A percentile compares a stretch with the other conserved stretches of the same genome.
Evolutionary conservation across 1,139 yeast genomes (phyloP).

Genomic region (Yamadazyma mexicana): DNA sequence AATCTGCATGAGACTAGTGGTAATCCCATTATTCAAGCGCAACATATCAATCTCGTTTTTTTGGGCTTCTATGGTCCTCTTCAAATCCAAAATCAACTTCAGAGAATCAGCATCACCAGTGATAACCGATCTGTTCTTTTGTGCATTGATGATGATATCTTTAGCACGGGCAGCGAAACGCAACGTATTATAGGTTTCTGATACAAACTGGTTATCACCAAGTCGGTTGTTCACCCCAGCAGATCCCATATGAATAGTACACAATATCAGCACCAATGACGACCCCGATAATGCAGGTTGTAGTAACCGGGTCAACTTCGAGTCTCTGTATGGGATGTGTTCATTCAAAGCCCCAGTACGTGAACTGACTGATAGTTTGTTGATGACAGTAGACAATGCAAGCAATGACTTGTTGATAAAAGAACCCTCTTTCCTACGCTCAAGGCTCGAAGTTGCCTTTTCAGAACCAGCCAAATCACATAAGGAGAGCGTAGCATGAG

Average conservation of each 20-base stretch:
- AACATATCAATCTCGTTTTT: conserved; percentile 35
- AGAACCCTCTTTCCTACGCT: conserved; percentile 88
- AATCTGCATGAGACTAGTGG: conserved; percentile 11
- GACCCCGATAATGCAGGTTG: conserved; percentile 93
- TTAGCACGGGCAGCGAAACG: conserved; percentile 94
- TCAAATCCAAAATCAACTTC: conserved; percentile 46
- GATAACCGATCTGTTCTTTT: conserved; percentile 43
- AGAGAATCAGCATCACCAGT: conserved; percentile 42
- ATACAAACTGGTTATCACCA: conserved; percentile 45
- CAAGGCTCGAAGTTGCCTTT: conserved; percentile 78
- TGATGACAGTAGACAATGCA: conserved; percentile 86
- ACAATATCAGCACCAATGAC: conserved; percentile 80
- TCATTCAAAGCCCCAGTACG: conserved; percentile 27
- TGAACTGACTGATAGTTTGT: conserved; percentile 57
- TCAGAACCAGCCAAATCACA: conserved; percentile 98
- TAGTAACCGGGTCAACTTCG: conserved; percentile 80
- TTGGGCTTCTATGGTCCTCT: conserved; percentile 46
- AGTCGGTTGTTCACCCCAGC: conserved; percentile 12
- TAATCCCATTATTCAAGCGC: conserved; percentile 1
- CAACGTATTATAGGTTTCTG: conserved; percentile 84
- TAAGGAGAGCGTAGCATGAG: conserved; percentile 68
- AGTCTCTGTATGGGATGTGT: conserved; percentile 90
- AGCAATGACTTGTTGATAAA: conserved; percentile 86
- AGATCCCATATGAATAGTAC: conserved; percentile 73
- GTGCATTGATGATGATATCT: conserved; percentile 71